Conservation (phyloP, 1,139 yeast genomes). For the Yamadazyma dushanensis region DNA sequence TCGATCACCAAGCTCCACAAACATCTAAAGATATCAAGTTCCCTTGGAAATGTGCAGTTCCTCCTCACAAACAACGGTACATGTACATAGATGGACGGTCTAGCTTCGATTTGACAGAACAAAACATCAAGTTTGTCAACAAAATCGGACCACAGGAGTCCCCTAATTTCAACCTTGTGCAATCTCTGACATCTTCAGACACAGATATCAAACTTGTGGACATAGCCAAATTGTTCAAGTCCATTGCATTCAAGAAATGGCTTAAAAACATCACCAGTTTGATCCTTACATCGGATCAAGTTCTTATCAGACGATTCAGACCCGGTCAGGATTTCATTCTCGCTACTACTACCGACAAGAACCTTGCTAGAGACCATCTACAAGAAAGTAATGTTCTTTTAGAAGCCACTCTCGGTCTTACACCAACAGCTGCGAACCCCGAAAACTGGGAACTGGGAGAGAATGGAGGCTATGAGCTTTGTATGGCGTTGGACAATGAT, state of each 20-base stretch:
- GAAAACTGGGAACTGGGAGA: slow-evolving; percentile 86
- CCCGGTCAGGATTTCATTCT: slow-evolving; percentile 94
- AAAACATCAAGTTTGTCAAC: slow-evolving; percentile 24
- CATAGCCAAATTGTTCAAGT: slow-evolving; percentile 59
- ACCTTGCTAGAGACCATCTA: slow-evolving; percentile 35
- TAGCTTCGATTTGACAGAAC: slow-evolving; percentile 26
- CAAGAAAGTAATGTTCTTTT: slow-evolving; percentile 51
- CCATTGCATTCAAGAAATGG: slow-evolving; percentile 71
- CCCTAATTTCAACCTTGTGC: slow-evolving; percentile 50
- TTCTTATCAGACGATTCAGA: slow-evolving; percentile 80
- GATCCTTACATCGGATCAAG: slow-evolving; percentile 62
- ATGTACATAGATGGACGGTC: slow-evolving; percentile 75
- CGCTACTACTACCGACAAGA: slow-evolving; percentile 71
- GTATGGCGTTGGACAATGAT: slow-evolving; percentile 64
- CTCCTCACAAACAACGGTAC: slow-evolving; percentile 91
- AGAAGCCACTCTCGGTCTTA: slow-evolving; percentile 73
- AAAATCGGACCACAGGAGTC: slow-evolving; percentile 48
- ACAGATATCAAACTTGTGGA: slow-evolving; percentile 43
- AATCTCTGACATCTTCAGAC: slow-evolving; percentile 14
- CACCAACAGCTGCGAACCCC: slow-evolving; percentile 57
- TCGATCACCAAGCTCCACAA: slow-evolving; percentile 60
- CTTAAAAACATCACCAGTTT: slow-evolving; percentile 63
- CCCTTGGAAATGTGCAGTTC: slow-evolving; percentile 92
- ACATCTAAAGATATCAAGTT: slow-evolving; percentile 52
- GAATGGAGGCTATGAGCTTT: slow-evolving; percentile 89